phyloP scores from a whole-genome alignment of 257 asterid genomes.

The Solanum infundibuliforme region DNA sequence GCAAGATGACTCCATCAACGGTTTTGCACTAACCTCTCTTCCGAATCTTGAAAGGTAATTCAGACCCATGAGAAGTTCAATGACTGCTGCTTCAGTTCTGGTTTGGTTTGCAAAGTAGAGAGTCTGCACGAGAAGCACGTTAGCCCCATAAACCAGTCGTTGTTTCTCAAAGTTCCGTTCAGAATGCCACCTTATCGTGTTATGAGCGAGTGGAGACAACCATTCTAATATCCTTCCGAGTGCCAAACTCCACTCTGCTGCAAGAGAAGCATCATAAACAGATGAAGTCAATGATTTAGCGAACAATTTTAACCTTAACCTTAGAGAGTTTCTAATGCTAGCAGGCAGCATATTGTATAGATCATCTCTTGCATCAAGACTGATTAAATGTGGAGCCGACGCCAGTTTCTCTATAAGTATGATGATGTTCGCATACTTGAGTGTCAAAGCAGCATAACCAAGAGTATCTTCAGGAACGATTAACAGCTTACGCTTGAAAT shows the following conservation, averaged over 20 bases:
- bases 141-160: slow-evolving; percentile 35
- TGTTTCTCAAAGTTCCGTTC: slow-evolving; percentile 67
- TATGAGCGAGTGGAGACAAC: slow-evolving; percentile 74
- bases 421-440: slow-evolving; percentile 62
- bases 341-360: slow-evolving; percentile 67
- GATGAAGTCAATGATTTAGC: slow-evolving; percentile 20
- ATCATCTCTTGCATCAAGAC: slow-evolving; percentile 69
- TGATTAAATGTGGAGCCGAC: slow-evolving; percentile 45
- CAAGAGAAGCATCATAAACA: slow-evolving; percentile 36
- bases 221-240: slow-evolving; percentile 49
- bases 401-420: slow-evolving; percentile 54
- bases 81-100: slow-evolving; percentile 48
- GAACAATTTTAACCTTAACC: slow-evolving; percentile 33
- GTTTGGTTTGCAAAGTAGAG: slow-evolving; percentile 56
- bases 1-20: slow-evolving; percentile 31
- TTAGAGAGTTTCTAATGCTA: slow-evolving; percentile 39
- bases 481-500: slow-evolving; percentile 25
- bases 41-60: slow-evolving; percentile 53
- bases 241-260: slow-evolving; percentile 50
- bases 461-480: slow-evolving; percentile 38
- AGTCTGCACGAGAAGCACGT: slow-evolving; percentile 75
- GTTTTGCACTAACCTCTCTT: slow-evolving; percentile 27
- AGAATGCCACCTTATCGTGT: slow-evolving; percentile 65
- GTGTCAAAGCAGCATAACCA: slow-evolving; percentile 57
- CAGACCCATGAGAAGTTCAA: slow-evolving; percentile 55